These are phyloP conservation scores for Amorphotheca resinae DNA, from an alignment of 495 filamentous ascomycete species.

Conservation along the genomic window DNA sequence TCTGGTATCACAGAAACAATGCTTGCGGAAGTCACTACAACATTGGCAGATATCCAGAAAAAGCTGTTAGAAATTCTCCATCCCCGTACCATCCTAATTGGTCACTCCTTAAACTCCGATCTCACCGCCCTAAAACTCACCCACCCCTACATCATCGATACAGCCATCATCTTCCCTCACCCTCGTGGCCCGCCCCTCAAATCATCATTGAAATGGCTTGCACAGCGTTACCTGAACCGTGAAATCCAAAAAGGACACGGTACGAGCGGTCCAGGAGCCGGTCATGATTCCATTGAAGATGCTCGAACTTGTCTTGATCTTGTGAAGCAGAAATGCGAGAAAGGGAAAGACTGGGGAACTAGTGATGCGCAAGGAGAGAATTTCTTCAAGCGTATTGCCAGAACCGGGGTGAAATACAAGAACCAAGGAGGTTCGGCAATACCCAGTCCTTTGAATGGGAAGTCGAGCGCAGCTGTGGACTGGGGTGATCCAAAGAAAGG, in stretches of 20 bases:
- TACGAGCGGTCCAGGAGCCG: slow-evolving; percentile 33
- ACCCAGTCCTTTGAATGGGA: slow-evolving; percentile 37
- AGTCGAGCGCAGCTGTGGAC: slow-evolving; percentile 73
- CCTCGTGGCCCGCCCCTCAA: slow-evolving; percentile 60
- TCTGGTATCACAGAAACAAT: slow-evolving; percentile 84
- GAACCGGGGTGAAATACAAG: slow-evolving; percentile 38
- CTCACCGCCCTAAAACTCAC: slow-evolving; percentile 69
- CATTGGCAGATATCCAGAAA: slow-evolving; percentile 68
- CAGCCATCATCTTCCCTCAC: slow-evolving; percentile 74
- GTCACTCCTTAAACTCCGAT: slow-evolving; percentile 88
- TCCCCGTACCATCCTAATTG: slow-evolving; percentile 67
- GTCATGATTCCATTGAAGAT: slow-evolving; percentile 90
- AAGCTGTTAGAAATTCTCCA: slow-evolving; percentile 61
- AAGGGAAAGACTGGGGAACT: slow-evolving; percentile 71
- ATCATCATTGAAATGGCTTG: slow-evolving; percentile 69
- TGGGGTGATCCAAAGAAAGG: slow-evolving; percentile 72
- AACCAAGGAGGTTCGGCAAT: slow-evolving; percentile 38
- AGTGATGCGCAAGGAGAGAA: slow-evolving; percentile 63
- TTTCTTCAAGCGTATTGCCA: slow-evolving; percentile 70
- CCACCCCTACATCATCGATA: slow-evolving; percentile 90
- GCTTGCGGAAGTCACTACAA: slow-evolving; percentile 71
- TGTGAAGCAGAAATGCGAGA: slow-evolving; percentile 89
- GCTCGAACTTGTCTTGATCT: slow-evolving; percentile 82
- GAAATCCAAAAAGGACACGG: slow-evolving; percentile 72
- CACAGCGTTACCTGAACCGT: slow-evolving; percentile 64